These are phyloP conservation scores for Candida pseudoglaebosa DNA, from an alignment of 805 yeast genomes.

Conservation along the genomic window DNA sequence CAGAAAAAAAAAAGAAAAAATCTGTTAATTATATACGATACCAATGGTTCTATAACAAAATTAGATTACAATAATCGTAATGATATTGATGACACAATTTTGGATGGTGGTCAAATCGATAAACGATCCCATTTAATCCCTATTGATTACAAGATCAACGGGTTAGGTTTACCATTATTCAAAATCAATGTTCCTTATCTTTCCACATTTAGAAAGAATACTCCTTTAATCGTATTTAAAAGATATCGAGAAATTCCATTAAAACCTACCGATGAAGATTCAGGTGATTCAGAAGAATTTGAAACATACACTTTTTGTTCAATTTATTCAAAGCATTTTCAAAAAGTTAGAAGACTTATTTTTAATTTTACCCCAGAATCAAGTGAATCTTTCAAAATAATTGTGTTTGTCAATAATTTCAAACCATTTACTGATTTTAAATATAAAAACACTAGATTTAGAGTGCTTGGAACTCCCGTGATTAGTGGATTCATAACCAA, in stretches of 20 bases:
- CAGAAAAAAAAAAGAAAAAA: conserved; percentile 19
- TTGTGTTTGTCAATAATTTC: conserved; percentile 32
- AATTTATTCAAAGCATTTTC: conserved; percentile 26
- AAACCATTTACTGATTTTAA: conserved; percentile 38
- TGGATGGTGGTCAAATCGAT: conserved; percentile 17
- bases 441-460: conserved; percentile 33
- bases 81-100: conserved; percentile 3
- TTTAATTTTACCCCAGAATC: conserved; percentile 24
- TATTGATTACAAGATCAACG: conserved; percentile 24
- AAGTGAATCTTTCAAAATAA: conserved; percentile 19
- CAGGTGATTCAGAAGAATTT: conserved; percentile 20
- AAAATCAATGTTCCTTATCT: conserved; percentile 34
- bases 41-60: conserved; percentile 16
- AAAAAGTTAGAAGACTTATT: conserved; percentile 22
- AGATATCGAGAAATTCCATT: conserved; percentile 28
- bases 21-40: conserved; percentile 18
- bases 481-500: conserved; percentile 25
- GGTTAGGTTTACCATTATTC: conserved; percentile 35
- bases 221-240: conserved; percentile 32
- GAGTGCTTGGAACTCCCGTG: conserved; percentile 35
- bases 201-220: conserved; percentile 29
- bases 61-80: conserved; percentile 8
- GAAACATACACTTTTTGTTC: conserved; percentile 34
- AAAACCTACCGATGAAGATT: conserved; percentile 12
- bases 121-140: conserved; percentile 31